Percentiles rank a stretch among this genome's conserved stretches.
These are phyloP conservation scores for Cephalotrichum gorgonifer DNA, from an alignment of 2,329 filamentous ascomycete species.

Conservation along the genomic window DNA sequence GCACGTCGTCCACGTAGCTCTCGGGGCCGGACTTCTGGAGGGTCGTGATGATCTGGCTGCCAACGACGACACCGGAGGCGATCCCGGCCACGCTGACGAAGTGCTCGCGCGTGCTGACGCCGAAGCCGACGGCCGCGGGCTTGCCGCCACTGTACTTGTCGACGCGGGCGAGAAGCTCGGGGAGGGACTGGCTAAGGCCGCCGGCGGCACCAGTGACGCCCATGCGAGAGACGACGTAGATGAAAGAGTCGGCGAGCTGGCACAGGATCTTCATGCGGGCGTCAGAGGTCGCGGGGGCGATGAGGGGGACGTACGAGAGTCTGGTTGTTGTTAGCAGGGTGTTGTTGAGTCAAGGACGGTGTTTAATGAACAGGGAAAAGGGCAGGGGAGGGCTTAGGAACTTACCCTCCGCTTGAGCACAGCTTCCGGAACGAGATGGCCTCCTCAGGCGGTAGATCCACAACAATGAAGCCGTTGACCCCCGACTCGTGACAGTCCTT, in stretches of 20 bases:
- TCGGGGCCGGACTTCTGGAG: constrained; percentile 59
- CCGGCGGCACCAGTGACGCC: constrained; percentile 90
- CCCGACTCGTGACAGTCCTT: constrained; percentile 74
- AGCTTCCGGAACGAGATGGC: constrained; percentile 82
- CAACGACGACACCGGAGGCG: constrained; percentile 91
- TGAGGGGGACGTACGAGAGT: constrained; percentile 92
- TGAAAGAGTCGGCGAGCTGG: constrained; percentile 94
- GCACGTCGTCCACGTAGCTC: constrained; percentile 52
- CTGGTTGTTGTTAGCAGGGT: constrained; percentile 25
- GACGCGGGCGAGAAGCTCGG: constrained; percentile 71
- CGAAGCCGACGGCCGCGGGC: constrained; percentile 88
- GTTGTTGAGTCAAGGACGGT: constrained; percentile 1
- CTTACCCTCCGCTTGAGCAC: constrained; percentile 66
- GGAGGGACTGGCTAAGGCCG: constrained; percentile 69
- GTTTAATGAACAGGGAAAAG: not conserved
- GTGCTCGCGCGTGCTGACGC: constrained; percentile 90
- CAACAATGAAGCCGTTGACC: constrained; percentile 93
- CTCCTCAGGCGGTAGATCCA: constrained; percentile 92
- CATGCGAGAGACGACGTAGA: constrained; percentile 96
- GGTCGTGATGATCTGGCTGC: constrained; percentile 84
- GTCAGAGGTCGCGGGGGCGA: constrained; percentile 88
- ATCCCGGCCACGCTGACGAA: constrained; percentile 76
- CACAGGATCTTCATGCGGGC: constrained; percentile 91
- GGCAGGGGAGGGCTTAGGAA: constrained; percentile 7
- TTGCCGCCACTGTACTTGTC: constrained; percentile 88